Evolutionary conservation across 139 green algal species (phyloP).

Genomic region (Diplosphaera chodatii): DNA sequence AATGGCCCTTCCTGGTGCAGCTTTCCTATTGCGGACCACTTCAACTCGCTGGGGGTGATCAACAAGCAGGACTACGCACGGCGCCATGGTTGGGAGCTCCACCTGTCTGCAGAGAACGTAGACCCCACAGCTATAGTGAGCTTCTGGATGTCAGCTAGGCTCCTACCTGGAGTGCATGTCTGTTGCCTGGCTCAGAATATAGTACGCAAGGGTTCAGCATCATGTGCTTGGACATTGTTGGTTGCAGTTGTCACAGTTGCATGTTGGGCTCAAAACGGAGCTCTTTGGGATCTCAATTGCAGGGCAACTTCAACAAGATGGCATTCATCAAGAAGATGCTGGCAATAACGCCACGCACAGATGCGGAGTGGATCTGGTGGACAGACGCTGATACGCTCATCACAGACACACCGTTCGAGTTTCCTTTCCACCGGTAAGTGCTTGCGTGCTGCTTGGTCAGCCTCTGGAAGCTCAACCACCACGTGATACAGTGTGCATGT

Average conservation of each 20-base stretch:
- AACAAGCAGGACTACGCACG: conserved; percentile 20
- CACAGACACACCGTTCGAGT: conserved; percentile 6
- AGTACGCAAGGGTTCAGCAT: too few species aligned
- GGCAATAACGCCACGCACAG: not conserved
- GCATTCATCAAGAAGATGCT: conserved; percentile 1
- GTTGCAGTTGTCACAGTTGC: too few species aligned
- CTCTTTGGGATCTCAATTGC: not conserved
- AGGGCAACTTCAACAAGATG: conserved; percentile 2
- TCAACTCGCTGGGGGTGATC: not conserved
- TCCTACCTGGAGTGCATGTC: too few species aligned
- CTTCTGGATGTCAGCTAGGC: too few species aligned
- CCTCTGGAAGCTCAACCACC: too few species aligned
- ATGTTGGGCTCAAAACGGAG: too few species aligned
- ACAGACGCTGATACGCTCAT: conserved; percentile 16
- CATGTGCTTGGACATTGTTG: too few species aligned
- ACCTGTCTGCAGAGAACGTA: conserved; percentile 3
- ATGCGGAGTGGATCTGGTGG: conserved; percentile 23
- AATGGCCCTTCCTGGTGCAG: not conserved
- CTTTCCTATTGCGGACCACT: not conserved
- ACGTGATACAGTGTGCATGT: too few species aligned
- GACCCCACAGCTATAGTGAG: not conserved
- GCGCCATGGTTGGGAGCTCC: conserved; percentile 12
- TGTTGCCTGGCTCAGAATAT: too few species aligned
- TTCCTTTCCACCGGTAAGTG: conserved; percentile 13
- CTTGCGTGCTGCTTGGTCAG: too few species aligned